Evolutionary conservation across 345 rosid genomes (phyloP).

Genomic region (Crucihimalaya himalaica): DNA sequence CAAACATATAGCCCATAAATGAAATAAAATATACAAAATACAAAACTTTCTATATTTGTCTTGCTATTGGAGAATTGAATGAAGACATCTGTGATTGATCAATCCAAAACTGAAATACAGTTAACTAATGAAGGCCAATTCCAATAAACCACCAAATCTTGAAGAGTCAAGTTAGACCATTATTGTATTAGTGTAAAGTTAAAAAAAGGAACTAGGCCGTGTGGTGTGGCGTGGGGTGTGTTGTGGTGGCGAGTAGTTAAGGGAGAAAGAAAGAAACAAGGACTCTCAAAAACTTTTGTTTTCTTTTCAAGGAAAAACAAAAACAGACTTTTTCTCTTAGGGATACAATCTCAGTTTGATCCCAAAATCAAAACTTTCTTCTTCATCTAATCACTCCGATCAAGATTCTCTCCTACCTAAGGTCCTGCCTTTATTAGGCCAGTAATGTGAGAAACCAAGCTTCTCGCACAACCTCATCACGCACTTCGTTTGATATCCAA

Average conservation of each 20-base stretch:
- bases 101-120: neutral
- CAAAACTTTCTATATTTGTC: no score
- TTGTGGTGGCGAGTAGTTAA: conserved; percentile 6
- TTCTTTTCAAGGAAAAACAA: neutral
- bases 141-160: neutral
- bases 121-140: neutral
- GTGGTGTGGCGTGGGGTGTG: neutral
- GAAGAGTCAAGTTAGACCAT: neutral
- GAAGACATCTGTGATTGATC: neutral
- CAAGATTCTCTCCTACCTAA: neutral
- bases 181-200: neutral
- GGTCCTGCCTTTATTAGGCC: neutral
- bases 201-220: neutral
- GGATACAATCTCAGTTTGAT: neutral
- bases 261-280: neutral
- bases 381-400: conserved; percentile 2
- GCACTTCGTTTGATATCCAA: neutral
- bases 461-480: neutral
- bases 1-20: no score
- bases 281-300: conserved; percentile 2
- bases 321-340: conserved; percentile 28
- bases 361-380: conserved; percentile 4
- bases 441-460: conserved; percentile 29
- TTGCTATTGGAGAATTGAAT: neutral
- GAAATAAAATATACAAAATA: no score